Conservation (phyloP, 768 basidiomycete species). For the Ephemerocybe angulata region DNA sequence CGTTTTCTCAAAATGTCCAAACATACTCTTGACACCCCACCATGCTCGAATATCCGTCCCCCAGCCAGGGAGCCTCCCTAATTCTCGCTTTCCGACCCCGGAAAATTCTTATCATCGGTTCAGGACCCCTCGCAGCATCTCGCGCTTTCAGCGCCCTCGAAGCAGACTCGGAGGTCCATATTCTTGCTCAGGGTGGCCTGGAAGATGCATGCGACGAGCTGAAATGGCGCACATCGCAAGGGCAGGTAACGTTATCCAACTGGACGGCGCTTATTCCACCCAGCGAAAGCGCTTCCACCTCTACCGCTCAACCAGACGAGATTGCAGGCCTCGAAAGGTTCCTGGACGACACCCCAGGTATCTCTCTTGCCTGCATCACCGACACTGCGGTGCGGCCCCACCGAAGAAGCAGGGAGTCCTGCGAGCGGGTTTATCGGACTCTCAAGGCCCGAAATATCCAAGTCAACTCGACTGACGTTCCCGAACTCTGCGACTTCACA, state of each 20-base stretch:
- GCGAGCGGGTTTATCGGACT: slow-evolving; percentile 50
- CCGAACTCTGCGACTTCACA: slow-evolving; percentile 83
- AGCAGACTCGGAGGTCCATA: slow-evolving; percentile 66
- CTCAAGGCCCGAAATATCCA: slow-evolving; percentile 62
- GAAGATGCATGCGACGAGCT: slow-evolving; percentile 65
- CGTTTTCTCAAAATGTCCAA: neutral
- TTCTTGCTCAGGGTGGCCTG: slow-evolving; percentile 54
- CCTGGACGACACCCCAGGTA: slow-evolving; percentile 29
- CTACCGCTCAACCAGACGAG: slow-evolving; percentile 35
- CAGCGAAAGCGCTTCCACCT: no score
- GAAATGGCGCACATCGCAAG: slow-evolving; percentile 52
- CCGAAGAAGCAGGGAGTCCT: slow-evolving; percentile 50
- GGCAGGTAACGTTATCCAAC: slow-evolving; percentile 57
- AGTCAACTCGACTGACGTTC: slow-evolving; percentile 85
- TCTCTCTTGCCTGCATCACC: slow-evolving; percentile 69
- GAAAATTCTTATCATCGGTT: slow-evolving; percentile 69
- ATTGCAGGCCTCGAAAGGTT: slow-evolving; percentile 45
- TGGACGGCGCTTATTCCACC: slow-evolving; percentile 49
- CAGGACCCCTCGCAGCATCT: slow-evolving; percentile 76
- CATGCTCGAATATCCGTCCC: slow-evolving; percentile 33
- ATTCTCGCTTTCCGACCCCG: slow-evolving; percentile 71
- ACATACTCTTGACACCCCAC: neutral
- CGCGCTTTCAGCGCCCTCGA: slow-evolving; percentile 81
- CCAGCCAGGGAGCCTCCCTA: slow-evolving; percentile 66
- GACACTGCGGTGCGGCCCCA: slow-evolving; percentile 58